These are phyloP conservation scores for Triglochin maritima DNA, from an alignment of 106 monocot genomes.

Conservation along the genomic window DNA sequence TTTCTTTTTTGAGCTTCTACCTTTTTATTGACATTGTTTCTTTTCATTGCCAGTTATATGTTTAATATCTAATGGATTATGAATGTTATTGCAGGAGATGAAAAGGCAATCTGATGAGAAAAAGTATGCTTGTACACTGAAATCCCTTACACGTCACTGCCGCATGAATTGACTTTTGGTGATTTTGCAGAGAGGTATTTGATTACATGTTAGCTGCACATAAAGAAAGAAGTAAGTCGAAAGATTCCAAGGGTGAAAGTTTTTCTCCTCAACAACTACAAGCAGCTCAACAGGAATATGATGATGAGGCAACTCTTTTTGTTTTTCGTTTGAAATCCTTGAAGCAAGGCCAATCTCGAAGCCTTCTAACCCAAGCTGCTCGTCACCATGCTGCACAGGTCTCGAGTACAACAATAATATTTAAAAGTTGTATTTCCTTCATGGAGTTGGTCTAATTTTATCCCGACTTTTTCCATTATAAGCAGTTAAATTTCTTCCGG, in stretches of 20 bases:
- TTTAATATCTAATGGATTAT: neutral
- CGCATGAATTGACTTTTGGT: constrained; percentile 4
- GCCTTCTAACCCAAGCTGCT: constrained; percentile 84
- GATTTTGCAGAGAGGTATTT: constrained; percentile 44
- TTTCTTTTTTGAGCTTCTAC: no score
- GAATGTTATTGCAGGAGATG: constrained; percentile 2
- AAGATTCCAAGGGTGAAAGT: constrained; percentile 40
- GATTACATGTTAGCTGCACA: constrained; percentile 56
- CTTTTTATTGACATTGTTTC: neutral
- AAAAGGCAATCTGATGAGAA: constrained; percentile 5
- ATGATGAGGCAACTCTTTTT: constrained; percentile 78
- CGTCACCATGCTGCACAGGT: constrained; percentile 97
- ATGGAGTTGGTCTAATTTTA: neutral
- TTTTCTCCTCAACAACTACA: constrained; percentile 55
- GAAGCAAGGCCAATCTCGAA: constrained; percentile 87
- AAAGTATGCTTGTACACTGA: neutral
- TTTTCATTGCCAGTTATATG: neutral
- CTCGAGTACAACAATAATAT: neutral
- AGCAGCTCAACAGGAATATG: constrained; percentile 70
- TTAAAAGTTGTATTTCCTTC: neutral
- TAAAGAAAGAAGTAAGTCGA: constrained; percentile 56
- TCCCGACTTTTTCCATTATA: neutral
- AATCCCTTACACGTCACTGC: no score
- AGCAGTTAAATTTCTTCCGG: constrained; percentile 51
- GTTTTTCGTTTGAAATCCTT: constrained; percentile 88